A percentile compares a stretch with the other conserved stretches of the same genome.
Conservation (phyloP, 2,329 filamentous ascomycete genomes). For the Huntiella savannae region DNA sequence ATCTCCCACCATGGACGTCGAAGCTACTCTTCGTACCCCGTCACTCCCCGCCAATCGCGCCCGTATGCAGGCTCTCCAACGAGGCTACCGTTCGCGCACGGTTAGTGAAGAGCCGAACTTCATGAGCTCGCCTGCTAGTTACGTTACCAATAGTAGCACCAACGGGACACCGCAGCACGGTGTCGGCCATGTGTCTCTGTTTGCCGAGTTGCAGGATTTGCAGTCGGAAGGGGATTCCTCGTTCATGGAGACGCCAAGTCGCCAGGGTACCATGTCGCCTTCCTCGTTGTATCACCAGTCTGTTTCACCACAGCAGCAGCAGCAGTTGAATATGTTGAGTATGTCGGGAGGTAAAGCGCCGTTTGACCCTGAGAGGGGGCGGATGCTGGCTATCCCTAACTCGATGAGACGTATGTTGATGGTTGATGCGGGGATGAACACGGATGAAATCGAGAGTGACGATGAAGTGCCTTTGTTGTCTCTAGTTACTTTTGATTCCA, state of each 20-base stretch:
- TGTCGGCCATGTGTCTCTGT: slow-evolving; percentile 54
- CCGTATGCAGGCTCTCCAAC: slow-evolving; percentile 44
- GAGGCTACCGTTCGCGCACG: slow-evolving; percentile 41
- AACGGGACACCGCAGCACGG: slow-evolving; percentile 28
- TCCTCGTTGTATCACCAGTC: slow-evolving; percentile 24
- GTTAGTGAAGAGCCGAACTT: slow-evolving; percentile 39
- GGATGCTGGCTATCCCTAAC: slow-evolving; percentile 5
- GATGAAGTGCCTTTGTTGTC: slow-evolving; percentile 14
- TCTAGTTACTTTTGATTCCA: slow-evolving; percentile 2
- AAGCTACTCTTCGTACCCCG: slow-evolving; percentile 35
- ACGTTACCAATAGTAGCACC: slow-evolving; percentile 27
- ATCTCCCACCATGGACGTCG: slow-evolving; percentile 34
- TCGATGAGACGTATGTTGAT: slow-evolving; percentile 22
- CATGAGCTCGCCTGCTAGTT: slow-evolving; percentile 40
- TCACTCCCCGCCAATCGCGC: slow-evolving; percentile 19
- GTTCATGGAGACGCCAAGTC: slow-evolving; percentile 35
- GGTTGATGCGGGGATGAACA: slow-evolving; percentile 43
- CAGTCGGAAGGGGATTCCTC: slow-evolving; percentile 58
- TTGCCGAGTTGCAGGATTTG: slow-evolving; percentile 73
- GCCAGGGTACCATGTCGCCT: slow-evolving; percentile 30
- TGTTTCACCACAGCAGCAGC: slow-evolving; percentile 30
- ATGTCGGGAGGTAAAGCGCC: slow-evolving; percentile 16
- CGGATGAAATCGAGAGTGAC: slow-evolving; percentile 28
- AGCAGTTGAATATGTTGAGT: slow-evolving; percentile 21
- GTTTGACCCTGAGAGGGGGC: slow-evolving; percentile 13